Conservation (phyloP, 352 stramenopile genomes). For the Peronospora destructor region DNA sequence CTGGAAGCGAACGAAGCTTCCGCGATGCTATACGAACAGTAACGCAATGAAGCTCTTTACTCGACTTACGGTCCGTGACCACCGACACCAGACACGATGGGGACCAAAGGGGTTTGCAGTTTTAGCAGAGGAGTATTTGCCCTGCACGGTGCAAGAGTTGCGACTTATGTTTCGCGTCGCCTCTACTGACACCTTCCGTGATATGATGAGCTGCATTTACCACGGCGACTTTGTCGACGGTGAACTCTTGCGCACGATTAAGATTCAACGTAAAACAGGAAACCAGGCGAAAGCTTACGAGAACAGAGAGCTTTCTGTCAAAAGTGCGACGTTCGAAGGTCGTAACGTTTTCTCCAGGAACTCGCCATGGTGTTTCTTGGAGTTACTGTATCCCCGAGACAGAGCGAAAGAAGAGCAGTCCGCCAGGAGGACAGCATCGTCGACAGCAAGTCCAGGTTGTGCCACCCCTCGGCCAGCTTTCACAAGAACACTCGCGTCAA, state of each 20-base stretch:
- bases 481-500: constrained; percentile 30
- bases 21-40: constrained; percentile 10
- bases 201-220: constrained; percentile 36
- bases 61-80: constrained; percentile 14
- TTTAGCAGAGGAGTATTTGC: constrained; percentile 26
- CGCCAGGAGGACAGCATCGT: constrained; percentile 14
- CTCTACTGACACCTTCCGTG: constrained; percentile 24
- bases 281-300: constrained; percentile 19
- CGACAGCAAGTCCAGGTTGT: constrained; percentile 11
- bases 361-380: constrained; percentile 41
- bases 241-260: constrained; percentile 32
- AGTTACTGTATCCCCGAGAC: constrained; percentile 29
- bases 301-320: constrained; percentile 26
- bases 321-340: constrained; percentile 35
- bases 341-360: constrained; percentile 30
- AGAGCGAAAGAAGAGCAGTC: constrained; percentile 24
- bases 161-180: constrained; percentile 29
- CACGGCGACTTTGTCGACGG: constrained; percentile 30
- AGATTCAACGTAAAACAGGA: constrained; percentile 10
- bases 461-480: constrained; percentile 16
- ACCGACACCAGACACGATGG: constrained; percentile 29
- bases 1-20: constrained; percentile 30
- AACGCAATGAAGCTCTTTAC: constrained; percentile 31
- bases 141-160: constrained; percentile 36
- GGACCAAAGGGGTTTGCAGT: constrained; percentile 28